Evolutionary conservation across 2,329 filamentous ascomycete species (phyloP).

Genomic region (Septoria linicola): DNA sequence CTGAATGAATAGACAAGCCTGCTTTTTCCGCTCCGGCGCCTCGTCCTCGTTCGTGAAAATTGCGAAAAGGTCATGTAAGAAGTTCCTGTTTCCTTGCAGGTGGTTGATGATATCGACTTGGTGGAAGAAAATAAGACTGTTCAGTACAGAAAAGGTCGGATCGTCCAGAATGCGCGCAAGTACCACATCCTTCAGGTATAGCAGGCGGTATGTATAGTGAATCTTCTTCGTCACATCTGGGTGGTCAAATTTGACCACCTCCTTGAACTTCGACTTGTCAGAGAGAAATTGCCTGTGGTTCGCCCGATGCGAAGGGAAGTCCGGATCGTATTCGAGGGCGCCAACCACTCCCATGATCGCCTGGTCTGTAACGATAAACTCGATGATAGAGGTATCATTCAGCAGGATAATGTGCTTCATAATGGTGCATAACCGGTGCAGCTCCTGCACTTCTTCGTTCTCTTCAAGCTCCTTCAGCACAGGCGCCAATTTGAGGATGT

Average conservation of each 20-base stretch:
- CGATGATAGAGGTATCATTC: slow-evolving; percentile 93
- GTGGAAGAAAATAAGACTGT: slow-evolving; percentile 98
- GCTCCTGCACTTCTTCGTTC: slow-evolving; percentile 78
- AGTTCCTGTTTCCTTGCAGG: slow-evolving; percentile 75
- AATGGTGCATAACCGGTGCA: slow-evolving; percentile 93
- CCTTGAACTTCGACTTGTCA: slow-evolving; percentile 87
- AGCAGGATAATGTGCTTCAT: slow-evolving; percentile 95
- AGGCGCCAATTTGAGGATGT: slow-evolving; percentile 82
- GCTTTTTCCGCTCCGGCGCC: slow-evolving; percentile 71
- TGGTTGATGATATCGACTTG: slow-evolving; percentile 97
- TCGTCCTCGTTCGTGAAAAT: slow-evolving; percentile 72
- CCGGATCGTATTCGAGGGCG: slow-evolving; percentile 94
- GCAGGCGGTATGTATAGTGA: slow-evolving; percentile 90
- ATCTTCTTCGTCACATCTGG: slow-evolving; percentile 81
- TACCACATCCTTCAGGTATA: slow-evolving; percentile 98
- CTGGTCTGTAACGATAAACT: slow-evolving; percentile 86
- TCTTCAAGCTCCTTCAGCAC: slow-evolving; percentile 88
- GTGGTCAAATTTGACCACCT: slow-evolving; percentile 91
- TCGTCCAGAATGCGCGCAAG: slow-evolving; percentile 94
- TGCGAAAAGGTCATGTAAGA: slow-evolving; percentile 80
- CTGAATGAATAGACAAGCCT: slow-evolving; percentile 93
- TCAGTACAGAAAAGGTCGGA: slow-evolving; percentile 94
- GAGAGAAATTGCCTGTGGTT: slow-evolving; percentile 93
- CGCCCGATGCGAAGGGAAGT: slow-evolving; percentile 95
- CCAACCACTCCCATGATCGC: slow-evolving; percentile 90